Conservation (phyloP, 2,329 filamentous ascomycete species). For the Paraconiothyrium sp. region DNA sequence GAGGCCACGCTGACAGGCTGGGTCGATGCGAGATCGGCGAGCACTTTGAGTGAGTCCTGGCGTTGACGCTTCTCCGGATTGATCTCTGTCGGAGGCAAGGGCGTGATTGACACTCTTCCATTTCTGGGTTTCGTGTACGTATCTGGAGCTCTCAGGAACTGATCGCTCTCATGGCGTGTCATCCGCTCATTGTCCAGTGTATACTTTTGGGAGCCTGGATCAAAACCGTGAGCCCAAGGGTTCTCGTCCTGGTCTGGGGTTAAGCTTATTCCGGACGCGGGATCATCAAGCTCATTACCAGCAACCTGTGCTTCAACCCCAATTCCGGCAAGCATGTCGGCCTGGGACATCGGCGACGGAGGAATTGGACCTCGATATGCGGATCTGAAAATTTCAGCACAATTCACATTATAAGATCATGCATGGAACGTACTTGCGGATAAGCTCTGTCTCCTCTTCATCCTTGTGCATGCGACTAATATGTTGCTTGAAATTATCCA, state of each 20-base stretch:
- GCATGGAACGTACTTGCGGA: slow-evolving; percentile 54
- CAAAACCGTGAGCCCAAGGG: slow-evolving; percentile 28
- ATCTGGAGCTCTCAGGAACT: slow-evolving; percentile 11
- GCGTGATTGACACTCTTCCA: neutral
- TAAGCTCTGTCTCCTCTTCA: slow-evolving; percentile 55
- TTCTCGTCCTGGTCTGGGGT: slow-evolving; percentile 31
- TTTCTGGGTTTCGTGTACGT: slow-evolving; percentile 2
- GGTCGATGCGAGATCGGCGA: slow-evolving; percentile 23
- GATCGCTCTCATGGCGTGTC: slow-evolving; percentile 7
- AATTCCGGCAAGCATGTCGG: slow-evolving; percentile 46
- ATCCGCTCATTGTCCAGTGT: slow-evolving; percentile 26
- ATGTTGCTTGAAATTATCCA: slow-evolving; percentile 89
- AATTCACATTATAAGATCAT: neutral
- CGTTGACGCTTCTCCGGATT: slow-evolving; percentile 2
- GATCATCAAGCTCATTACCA: slow-evolving; percentile 32
- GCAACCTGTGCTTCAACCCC: slow-evolving; percentile 30
- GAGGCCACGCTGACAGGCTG: slow-evolving; percentile 11
- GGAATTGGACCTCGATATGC: slow-evolving; percentile 21
- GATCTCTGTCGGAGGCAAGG: neutral
- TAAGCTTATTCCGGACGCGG: slow-evolving; percentile 32
- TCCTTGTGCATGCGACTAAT: slow-evolving; percentile 72
- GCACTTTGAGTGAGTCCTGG: slow-evolving; percentile 19
- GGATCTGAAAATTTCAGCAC: slow-evolving; percentile 40
- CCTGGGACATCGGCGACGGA: slow-evolving; percentile 29
- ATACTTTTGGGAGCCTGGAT: slow-evolving; percentile 24